phyloP scores from a whole-genome alignment of 2,329 filamentous ascomycete species.

The Alternaria triticimaculans region DNA sequence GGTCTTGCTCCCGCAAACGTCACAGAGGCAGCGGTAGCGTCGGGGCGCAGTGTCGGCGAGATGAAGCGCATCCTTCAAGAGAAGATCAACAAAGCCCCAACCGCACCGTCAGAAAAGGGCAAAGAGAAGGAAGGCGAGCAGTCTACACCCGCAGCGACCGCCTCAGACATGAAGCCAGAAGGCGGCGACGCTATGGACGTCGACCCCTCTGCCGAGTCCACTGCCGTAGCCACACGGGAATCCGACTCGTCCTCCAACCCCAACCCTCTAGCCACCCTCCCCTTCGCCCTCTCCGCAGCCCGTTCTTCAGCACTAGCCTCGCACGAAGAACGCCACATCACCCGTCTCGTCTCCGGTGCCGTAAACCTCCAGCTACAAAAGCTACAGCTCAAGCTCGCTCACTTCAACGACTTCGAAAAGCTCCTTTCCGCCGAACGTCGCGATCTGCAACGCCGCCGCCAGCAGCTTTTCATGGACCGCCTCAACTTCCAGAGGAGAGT shows the following conservation, averaged over 20 bases:
- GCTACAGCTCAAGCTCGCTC: slow-evolving; percentile 91
- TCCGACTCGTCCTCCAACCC: slow-evolving; percentile 15
- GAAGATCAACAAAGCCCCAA: slow-evolving; percentile 71
- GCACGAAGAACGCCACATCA: slow-evolving; percentile 96
- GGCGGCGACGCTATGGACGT: slow-evolving; percentile 66
- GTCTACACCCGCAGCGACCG: slow-evolving; percentile 50
- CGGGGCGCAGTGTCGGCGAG: slow-evolving; percentile 84
- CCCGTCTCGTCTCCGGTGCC: slow-evolving; percentile 86
- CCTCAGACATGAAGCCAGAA: slow-evolving; percentile 61
- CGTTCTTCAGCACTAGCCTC: slow-evolving; percentile 88
- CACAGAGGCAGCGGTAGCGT: slow-evolving; percentile 77
- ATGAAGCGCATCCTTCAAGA: slow-evolving; percentile 81
- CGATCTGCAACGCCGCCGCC: slow-evolving; percentile 88
- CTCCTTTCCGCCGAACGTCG: slow-evolving; percentile 90
- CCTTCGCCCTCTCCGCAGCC: slow-evolving; percentile 83
- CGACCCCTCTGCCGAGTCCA: slow-evolving; percentile 58
- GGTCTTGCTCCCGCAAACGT: slow-evolving; percentile 88
- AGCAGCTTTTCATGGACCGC: slow-evolving; percentile 92
- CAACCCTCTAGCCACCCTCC: slow-evolving; percentile 71
- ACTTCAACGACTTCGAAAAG: slow-evolving; percentile 95
- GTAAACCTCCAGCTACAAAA: slow-evolving; percentile 96
- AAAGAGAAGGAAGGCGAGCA: slow-evolving; percentile 68
- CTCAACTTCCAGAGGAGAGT: slow-evolving; percentile 89
- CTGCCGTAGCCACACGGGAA: slow-evolving; percentile 42
- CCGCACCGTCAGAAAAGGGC: slow-evolving; percentile 56